Base-by-base conservation (phyloP, 306 rosid species). In the Fragaria nilgerrensis region DNA sequence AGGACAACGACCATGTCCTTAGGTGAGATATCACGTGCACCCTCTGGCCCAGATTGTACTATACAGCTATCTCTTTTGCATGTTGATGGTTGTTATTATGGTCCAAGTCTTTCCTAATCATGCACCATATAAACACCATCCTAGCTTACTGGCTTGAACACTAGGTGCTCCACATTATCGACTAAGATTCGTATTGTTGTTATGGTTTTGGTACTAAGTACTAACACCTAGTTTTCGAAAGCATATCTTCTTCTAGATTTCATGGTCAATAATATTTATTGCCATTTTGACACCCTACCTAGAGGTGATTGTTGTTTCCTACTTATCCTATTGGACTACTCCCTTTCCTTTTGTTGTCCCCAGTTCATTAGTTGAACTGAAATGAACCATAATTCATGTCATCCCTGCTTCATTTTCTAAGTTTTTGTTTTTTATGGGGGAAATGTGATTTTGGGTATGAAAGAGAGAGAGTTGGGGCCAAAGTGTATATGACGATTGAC, bases 11-110 rank as follows among this genome's bases (percentile, higher is more conserved):
- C 75, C 87, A 77, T 79, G 84, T 50, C 43, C 70, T 64, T 84
- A 44, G 65, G 75, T 86, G 89, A 82, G 81, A 70, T 53, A 47
- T 82, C 90, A 83, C 87, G 84, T 86, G 90, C 80, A 47, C 44
- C 49, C 52, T 56, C 67, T 69, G 65, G 65, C 83, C 74, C 76
- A 34, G 82, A 70, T 73, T 75, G 73, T 64, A 62, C 80, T 78
- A 74, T 75, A 56, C 77, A 75, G 74, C 74, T 62, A 29, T 41
- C 69, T 48, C 77, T 61, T 81, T 70, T 69, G 67, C 45, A 19
- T 25, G 34, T 12, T 22, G 32, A 41, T 61, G 13, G 10, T 47
- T 75, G 45, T 17, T 49, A 36, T 76, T 2, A 17, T 36, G 23
- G 65, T 34, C 41, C 37, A 50, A 50, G 67, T 16, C 20, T 66